Evolutionary conservation across 2,329 filamentous ascomycete species (phyloP), one percentile per base, ranked within the genome.

Genomic region (Colletotrichum horii): DNA sequence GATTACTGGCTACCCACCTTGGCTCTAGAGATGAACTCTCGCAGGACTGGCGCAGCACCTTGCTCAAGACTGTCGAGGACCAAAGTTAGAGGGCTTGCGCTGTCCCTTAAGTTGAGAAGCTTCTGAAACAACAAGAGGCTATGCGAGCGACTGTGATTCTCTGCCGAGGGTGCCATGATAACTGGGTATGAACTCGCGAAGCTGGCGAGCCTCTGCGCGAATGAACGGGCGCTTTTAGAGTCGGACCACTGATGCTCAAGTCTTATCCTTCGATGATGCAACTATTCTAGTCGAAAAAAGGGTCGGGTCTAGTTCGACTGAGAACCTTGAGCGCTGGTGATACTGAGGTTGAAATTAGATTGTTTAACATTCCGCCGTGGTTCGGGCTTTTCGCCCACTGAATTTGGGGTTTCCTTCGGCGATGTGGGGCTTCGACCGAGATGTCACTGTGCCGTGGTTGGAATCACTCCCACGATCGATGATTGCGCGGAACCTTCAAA

Each of bases 1-100:
- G 22, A 30, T 24, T 24, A 15, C 67, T 36, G 9, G 52, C 64
- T 12, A 79, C 85, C 74, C 79, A 94, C 95, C 87, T 93, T 94
- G 70, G 94, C 95, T 79, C 96, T 90, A 62, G 89, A 87, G 70
- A 94, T 91, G 83, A 96, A 95, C 83, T 98, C 96, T 22, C 87
- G 85, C 3, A 96, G 78, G 6, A 98, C 85, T 1, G 93, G 93
- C 34, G 88, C 89, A 8, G 93, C 94, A 30, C 93, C 92, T 85
- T 98, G 96, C 85, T 98, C 95, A 34, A 98, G 88, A 38, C 90
- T 95, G 84, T 98, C 96, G 72, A 98, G 88, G 4, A 98, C 85
- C 30, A 98, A 87, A 0, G 96, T 98, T 80, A 98, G 92, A 4
- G 96, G 96, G 65, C 95, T 98, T 16, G 94, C 92, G 72, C 92